Percentiles rank a stretch among this genome's conserved stretches.
Conservation (phyloP, 208 protist genomes). For the Angomonas deanei region DNA sequence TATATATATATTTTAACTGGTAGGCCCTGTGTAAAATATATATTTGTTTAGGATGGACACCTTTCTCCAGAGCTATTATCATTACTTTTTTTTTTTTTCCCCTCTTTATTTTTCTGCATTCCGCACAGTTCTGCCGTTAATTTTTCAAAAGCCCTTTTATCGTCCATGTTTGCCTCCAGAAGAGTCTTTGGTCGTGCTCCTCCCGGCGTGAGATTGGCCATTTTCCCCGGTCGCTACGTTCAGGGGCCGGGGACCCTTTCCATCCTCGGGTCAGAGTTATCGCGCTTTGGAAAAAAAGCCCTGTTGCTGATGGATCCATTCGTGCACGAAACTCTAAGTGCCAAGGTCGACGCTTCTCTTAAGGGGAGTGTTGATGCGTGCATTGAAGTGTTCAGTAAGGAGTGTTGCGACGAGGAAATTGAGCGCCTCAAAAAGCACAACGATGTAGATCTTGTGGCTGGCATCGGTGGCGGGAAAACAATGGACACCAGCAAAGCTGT, state of each 20-base stretch:
- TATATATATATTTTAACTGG: background rate
- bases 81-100: background rate
- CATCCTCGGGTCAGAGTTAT: constrained; percentile 16
- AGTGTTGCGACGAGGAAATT: constrained; percentile 24
- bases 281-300: constrained; percentile 10
- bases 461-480: constrained; percentile 27
- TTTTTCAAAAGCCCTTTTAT: background rate
- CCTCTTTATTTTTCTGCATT: background rate
- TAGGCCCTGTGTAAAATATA: background rate
- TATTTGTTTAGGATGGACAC: background rate
- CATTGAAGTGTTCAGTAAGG: constrained; percentile 10
- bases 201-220: constrained; percentile 1
- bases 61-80: background rate
- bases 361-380: background rate
- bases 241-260: constrained; percentile 20
- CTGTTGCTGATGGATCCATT: constrained; percentile 21
- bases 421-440: constrained; percentile 1
- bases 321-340: constrained; percentile 9
- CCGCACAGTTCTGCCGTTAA: background rate
- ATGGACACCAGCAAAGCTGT: constrained; percentile 27
- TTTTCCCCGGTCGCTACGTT: constrained; percentile 28
- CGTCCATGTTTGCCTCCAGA: background rate
- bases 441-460: constrained; percentile 11
- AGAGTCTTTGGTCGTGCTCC: background rate
- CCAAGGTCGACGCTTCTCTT: constrained; percentile 4